A percentile compares a stretch with the other conserved stretches of the same genome.
Conservation (phyloP, 352 stramenopile species). For the Globisporangium acanthophoron region DNA sequence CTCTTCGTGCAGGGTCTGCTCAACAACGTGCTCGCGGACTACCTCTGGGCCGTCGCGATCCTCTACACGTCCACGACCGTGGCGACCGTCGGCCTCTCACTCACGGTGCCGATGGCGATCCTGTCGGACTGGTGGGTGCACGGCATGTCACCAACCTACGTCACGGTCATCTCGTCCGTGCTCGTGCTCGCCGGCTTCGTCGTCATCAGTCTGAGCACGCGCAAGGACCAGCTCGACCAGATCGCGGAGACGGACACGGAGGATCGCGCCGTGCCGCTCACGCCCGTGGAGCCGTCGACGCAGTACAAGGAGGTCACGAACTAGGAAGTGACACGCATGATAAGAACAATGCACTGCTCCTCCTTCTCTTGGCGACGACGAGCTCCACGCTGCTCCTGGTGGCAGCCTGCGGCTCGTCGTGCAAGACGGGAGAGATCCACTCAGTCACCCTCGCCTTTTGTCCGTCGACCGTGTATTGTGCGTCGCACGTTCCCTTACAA, state of each 20-base stretch:
- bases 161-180: conserved; percentile 55
- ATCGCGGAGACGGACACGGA: not conserved
- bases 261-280: conserved; percentile 9
- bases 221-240: conserved; percentile 9
- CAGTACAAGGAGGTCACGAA: conserved; percentile 27
- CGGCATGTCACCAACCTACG: conserved; percentile 32
- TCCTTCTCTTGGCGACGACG: not conserved
- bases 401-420: conserved; percentile 7
- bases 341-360: not conserved
- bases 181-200: conserved; percentile 78
- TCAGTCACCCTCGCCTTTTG: too few relatives aligned
- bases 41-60: conserved; percentile 93
- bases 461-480: not conserved
- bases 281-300: conserved; percentile 22
- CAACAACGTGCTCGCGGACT: conserved; percentile 95
- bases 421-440: not conserved
- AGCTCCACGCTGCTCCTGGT: conserved; percentile 6
- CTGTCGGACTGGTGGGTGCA: conserved; percentile 82
- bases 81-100: conserved; percentile 93
- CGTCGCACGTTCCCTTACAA: conserved; percentile 45
- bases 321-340: conserved; percentile 6
- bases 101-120: conserved; percentile 96
- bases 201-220: conserved; percentile 36
- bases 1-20: conserved; percentile 89
- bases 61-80: conserved; percentile 95